Base-by-base conservation (phyloP, 345 rosid species). In the Viola odorata region DNA sequence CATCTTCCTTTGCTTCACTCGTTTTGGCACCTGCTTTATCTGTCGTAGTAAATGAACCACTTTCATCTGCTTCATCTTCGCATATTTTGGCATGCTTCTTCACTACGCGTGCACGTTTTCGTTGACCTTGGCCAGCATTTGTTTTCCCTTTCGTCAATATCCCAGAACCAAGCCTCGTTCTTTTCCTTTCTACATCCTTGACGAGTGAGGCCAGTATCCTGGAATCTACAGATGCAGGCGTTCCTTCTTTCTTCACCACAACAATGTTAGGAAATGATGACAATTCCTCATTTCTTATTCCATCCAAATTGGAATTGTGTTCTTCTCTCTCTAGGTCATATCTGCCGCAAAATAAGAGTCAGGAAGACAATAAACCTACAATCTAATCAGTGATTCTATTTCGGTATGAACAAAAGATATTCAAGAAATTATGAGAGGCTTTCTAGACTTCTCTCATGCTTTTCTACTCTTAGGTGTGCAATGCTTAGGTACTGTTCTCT, bases 11-110 rank as follows among this genome's bases (percentile, higher is more conserved):
- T 73, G 61, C 72, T 60, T 58, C 61, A 0, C 37, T 51, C 7
- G 45, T 14, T 41, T 67, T 68, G 53, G 74, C 81, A 36, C 13
- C 50, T 47, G 11, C 50, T 47, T 47, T 10, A 11, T 47, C 13
- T 10, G 50, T n/a, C 50, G 11, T 47, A 12, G 73, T 84, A 57
- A 62, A 52, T 53, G 72, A 69, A 40, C 62, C 60, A 48, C 77
- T 72, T 65, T 75, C 87, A 53, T 85, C 92, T 49, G 88, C 73
- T 64, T 64, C 78, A 37, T 79, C 63, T 55, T 75, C 81, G 3
- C 59, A 69, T 62, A 89, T 73, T 77, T 84, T 89, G 13, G 72
- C 79, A 66, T 85, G 76, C 69, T 72, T 82, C 66, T 77, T 84
- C 50, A 77, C 80, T 37, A 64, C 62, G 53, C 73, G 84, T 48